phyloP scores from a whole-genome alignment of 306 rosid genomes.

The Cucurbita moschata region DNA sequence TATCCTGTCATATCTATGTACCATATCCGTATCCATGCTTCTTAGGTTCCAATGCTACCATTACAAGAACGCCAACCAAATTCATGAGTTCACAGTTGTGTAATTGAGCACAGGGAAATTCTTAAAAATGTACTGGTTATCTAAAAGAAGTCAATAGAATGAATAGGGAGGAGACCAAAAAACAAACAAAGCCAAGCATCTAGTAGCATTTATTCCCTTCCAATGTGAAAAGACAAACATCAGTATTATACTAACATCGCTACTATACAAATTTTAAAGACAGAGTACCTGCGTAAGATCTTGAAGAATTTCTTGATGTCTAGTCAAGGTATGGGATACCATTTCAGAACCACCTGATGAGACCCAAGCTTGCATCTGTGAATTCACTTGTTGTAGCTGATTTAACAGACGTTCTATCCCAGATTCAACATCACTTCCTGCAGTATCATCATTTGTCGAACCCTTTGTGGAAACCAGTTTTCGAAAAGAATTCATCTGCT shows the following conservation, averaged over 20 bases:
- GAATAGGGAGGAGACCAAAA: neutral
- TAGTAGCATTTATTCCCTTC: neutral
- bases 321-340: constrained; percentile 94
- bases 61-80: neutral
- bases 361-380: constrained; percentile 98
- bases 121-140: neutral
- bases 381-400: constrained; percentile 88
- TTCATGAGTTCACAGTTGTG: neutral
- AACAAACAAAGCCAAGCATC: too few relatives aligned
- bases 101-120: neutral
- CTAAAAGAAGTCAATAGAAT: neutral
- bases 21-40: too few relatives aligned
- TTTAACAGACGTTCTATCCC: constrained; percentile 61
- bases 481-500: constrained; percentile 77
- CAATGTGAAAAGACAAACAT: neutral
- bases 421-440: constrained; percentile 61
- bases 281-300: constrained; percentile 81
- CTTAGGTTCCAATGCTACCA: neutral
- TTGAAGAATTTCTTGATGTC: constrained; percentile 97
- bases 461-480: constrained; percentile 66
- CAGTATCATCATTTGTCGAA: constrained; percentile 44
- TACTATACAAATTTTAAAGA: neutral
- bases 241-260: neutral
- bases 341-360: constrained; percentile 92
- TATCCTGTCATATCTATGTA: too few relatives aligned